A percentile compares a stretch with the other conserved stretches of the same genome.
Evolutionary conservation across 352 stramenopile species (phyloP).

Genomic region (Phytophthora gonapodyides): DNA sequence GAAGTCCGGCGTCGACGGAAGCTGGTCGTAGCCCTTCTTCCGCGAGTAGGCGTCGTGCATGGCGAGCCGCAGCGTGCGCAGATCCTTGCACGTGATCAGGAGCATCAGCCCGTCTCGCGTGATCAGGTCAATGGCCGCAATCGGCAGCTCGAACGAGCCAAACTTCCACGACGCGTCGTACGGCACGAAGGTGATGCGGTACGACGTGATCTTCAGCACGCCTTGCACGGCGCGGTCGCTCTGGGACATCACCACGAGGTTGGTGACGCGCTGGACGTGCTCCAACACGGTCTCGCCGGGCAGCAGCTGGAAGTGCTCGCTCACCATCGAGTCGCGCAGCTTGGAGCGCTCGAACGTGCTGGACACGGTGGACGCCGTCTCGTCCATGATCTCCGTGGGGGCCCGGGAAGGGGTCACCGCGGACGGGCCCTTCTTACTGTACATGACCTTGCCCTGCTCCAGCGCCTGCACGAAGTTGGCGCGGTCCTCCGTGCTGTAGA

Average conservation of each 20-base stretch:
- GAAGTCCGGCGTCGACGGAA: conserved; percentile 75
- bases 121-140: conserved; percentile 80
- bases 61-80: conserved; percentile 76
- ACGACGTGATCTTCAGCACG: conserved; percentile 87
- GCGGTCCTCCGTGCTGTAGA: conserved; percentile 82
- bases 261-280: conserved; percentile 84
- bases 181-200: conserved; percentile 80
- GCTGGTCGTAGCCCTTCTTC: conserved; percentile 82
- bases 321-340: conserved; percentile 65
- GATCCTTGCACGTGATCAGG: conserved; percentile 79
- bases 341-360: conserved; percentile 44
- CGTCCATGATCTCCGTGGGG: conserved; percentile 34
- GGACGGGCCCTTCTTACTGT: conserved; percentile 52
- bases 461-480: conserved; percentile 82
- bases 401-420: conserved; percentile 21
- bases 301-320: conserved; percentile 60
- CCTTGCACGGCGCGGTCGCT: conserved; percentile 84
- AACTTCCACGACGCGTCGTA: conserved; percentile 88
- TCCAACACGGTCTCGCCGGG: conserved; percentile 77
- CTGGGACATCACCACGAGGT: conserved; percentile 83
- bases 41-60: conserved; percentile 88
- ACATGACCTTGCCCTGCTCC: conserved; percentile 85
- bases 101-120: conserved; percentile 83
- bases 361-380: conserved; percentile 38
- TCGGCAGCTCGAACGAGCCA: conserved; percentile 81